These are phyloP conservation scores for Achlya hypogyna DNA, from an alignment of 352 stramenopile species.

Conservation along the genomic window DNA sequence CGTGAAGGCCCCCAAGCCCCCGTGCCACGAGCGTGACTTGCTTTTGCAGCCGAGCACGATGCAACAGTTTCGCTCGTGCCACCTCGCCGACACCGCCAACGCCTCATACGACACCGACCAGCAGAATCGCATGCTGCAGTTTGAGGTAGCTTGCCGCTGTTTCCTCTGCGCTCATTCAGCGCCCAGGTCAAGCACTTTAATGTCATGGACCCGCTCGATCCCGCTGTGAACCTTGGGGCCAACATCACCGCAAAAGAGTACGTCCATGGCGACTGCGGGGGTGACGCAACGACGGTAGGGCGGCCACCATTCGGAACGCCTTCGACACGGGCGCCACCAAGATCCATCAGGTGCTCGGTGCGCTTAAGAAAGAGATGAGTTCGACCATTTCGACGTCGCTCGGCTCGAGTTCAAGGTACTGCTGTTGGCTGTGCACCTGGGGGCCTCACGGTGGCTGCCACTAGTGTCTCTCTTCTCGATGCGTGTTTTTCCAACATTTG, in stretches of 20 bases:
- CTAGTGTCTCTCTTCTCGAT: slow-evolving; percentile 29
- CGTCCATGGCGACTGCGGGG: background rate
- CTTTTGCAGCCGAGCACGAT: background rate
- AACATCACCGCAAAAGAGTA: slow-evolving; percentile 19
- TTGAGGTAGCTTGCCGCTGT: too few relatives aligned
- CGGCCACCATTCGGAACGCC: slow-evolving; percentile 23
- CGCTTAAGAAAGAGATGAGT: slow-evolving; percentile 23
- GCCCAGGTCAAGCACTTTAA: slow-evolving; percentile 28
- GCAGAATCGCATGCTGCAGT: slow-evolving; percentile 17
- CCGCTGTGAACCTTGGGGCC: slow-evolving; percentile 27
- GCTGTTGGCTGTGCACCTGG: background rate
- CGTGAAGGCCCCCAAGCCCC: background rate
- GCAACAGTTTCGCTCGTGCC: background rate
- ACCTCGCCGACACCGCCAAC: background rate
- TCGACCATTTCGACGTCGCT: slow-evolving; percentile 20
- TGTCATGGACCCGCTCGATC: slow-evolving; percentile 33
- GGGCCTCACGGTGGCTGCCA: background rate
- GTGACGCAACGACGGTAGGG: background rate
- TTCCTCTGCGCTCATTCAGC: too few relatives aligned
- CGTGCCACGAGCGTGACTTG: background rate
- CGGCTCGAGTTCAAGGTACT: slow-evolving; percentile 19
- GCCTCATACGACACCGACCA: background rate
- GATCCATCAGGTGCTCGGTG: slow-evolving; percentile 15
- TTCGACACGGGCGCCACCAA: slow-evolving; percentile 23
- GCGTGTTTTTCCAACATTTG: slow-evolving; percentile 27